Base-by-base conservation (phyloP, 371 early-diverging fungal species). In the Mucor ambiguus region DNA sequence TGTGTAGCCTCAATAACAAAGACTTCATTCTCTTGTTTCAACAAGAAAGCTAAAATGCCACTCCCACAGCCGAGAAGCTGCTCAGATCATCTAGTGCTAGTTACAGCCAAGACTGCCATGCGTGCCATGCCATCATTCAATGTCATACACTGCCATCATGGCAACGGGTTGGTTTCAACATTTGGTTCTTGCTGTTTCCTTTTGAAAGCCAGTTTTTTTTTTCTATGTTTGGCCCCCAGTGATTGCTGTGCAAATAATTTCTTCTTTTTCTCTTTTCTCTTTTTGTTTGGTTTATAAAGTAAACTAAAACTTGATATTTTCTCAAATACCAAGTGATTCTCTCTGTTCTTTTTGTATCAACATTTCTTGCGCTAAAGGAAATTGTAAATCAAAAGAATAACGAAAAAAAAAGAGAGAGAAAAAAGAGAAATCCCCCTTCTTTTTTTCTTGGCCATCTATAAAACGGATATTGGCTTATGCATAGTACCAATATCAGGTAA, bases 401-500 rank as follows among this genome's bases (percentile, higher is more conserved):
- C 7, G 24, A 49, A 35, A 58, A 58, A 37, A 58, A 20, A n/a
- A 38, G 38, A 58, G n/a, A 49, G 10, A 26, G 11, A 26, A n/a
- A 26, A n/a, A 49, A 4, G 22, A 22, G 22, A 22, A 46, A 22
- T 11, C 49, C 12, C 12, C 49, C 26, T 49, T 24, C 26, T 49
- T 49, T 49, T 49, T 49, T 26, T 37, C 14, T 37, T 11, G 37
- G 37, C 37, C 37, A 37, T 11, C 24, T 12, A n/a, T 10, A 49
- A 26, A 48, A 49, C 22, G 22, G 62, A 62, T 62, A 62, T 62
- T 62, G 64, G 64, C 61, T 67, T 67, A 67, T 67, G 67, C 67
- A 67, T 61, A 67, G 46, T 56, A 49, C 61, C 61, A 56, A 61
- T 61, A 67, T 67, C 46, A 60, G 67, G 67, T 67, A 67, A 30